Percentiles rank a stretch among this genome's conserved stretches.
Evolutionary conservation across 2,329 filamentous ascomycete species (phyloP).

Genomic region (Metarhizium sp.): DNA sequence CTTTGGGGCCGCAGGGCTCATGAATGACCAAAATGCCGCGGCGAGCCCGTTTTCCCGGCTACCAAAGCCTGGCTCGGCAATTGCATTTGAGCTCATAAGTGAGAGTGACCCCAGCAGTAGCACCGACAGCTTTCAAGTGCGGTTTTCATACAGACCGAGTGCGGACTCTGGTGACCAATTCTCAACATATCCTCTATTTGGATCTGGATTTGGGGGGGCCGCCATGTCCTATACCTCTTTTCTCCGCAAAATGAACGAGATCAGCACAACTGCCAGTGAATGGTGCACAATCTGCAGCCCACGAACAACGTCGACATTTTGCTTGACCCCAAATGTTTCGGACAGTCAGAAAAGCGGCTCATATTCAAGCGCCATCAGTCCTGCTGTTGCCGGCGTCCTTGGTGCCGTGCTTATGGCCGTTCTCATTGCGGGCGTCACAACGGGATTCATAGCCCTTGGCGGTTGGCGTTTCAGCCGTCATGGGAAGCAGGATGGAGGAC

Average conservation of each 20-base stretch:
- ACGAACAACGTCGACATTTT: constrained; percentile 26
- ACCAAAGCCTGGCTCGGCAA: constrained; percentile 62
- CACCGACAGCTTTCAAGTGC: constrained; percentile 35
- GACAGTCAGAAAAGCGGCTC: not conserved
- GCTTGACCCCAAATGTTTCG: constrained; percentile 10
- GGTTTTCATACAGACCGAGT: constrained; percentile 47
- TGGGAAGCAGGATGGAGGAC: constrained; percentile 2
- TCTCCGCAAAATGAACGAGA: constrained; percentile 21
- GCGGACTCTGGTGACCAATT: constrained; percentile 27
- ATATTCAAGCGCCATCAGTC: constrained; percentile 16
- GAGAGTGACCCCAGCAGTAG: constrained; percentile 10
- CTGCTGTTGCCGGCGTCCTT: constrained; percentile 35
- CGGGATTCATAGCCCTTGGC: constrained; percentile 23
- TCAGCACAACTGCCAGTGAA: constrained; percentile 22
- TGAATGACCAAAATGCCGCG: constrained; percentile 40
- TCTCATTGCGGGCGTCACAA: constrained; percentile 22
- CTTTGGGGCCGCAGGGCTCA: constrained; percentile 38
- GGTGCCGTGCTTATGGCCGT: constrained; percentile 32
- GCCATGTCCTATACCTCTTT: constrained; percentile 31
- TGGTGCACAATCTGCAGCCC: constrained; percentile 37
- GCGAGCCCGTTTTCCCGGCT: constrained; percentile 26
- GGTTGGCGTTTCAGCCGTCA: constrained; percentile 21
- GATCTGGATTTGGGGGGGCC: constrained; percentile 20
- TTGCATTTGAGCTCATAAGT: constrained; percentile 60
- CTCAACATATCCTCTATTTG: constrained; percentile 31